Evolutionary conservation across 257 asterid genomes (phyloP).

Genomic region (Fraxinus pennsylvanica): DNA sequence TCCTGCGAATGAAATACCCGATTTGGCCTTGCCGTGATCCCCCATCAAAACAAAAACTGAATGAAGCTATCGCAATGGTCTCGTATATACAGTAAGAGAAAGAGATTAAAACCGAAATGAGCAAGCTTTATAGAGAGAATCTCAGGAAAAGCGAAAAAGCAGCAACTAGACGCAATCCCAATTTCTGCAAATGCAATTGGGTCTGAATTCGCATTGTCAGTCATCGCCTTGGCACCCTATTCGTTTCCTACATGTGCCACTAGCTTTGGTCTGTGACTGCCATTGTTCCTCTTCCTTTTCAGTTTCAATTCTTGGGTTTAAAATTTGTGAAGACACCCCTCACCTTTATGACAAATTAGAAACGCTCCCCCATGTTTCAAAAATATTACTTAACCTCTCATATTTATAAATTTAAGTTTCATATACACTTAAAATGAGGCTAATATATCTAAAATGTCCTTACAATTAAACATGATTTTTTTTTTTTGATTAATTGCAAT

Average conservation of each 20-base stretch:
- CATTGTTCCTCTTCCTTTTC: no score
- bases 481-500: no score
- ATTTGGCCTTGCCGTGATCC: conserved; percentile 60
- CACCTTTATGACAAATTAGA: no score
- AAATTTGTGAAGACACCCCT: no score
- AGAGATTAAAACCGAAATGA: conserved; percentile 6
- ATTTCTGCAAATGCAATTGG: conserved; percentile 25
- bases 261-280: neutral
- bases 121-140: conserved; percentile 9
- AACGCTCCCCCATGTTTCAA: no score
- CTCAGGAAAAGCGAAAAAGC: conserved; percentile 29
- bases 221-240: conserved; percentile 30
- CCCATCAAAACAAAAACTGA: conserved; percentile 40
- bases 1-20: conserved; percentile 78
- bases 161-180: conserved; percentile 21
- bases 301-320: no score
- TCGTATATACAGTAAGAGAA: neutral
- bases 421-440: no score
- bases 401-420: no score
- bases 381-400: no score
- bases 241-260: conserved; percentile 12
- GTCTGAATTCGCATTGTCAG: conserved; percentile 30
- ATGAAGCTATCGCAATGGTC: neutral
- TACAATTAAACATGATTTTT: no score
- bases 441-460: no score